Evolutionary conservation across 2,329 filamentous ascomycete species (phyloP).

Genomic region (Aureobasidium sp.): DNA sequence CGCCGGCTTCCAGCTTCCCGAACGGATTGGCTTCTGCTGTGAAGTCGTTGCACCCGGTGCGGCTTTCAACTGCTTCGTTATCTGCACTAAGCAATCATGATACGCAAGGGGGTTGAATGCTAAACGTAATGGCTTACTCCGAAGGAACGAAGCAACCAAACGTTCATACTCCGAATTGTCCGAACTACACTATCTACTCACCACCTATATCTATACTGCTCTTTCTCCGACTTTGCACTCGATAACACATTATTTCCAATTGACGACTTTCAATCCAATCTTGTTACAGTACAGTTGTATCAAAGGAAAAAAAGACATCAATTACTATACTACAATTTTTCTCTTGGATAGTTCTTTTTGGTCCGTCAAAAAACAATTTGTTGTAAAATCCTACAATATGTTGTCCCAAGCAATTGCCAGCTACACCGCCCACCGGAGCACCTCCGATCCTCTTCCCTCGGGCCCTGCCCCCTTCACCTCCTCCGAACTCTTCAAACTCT

Average conservation of each 20-base stretch:
- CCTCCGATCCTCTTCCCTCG: background rate
- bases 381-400: background rate
- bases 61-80: background rate
- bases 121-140: slow-evolving; percentile 1
- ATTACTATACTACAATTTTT: background rate
- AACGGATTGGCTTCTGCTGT: background rate
- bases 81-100: background rate
- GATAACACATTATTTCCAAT: background rate
- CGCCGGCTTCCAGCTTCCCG: background rate
- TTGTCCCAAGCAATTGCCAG: background rate
- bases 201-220: slow-evolving; percentile 7
- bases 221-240: background rate
- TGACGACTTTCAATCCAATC: background rate
- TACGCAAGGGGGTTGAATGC: background rate
- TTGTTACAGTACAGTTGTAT: background rate
- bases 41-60: background rate
- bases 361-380: background rate
- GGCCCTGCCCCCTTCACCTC: slow-evolving; percentile 4
- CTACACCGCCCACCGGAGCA: background rate
- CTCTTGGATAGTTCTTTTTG: background rate
- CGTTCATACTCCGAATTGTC: background rate
- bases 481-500: slow-evolving; percentile 1
- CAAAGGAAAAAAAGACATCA: background rate
- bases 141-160: slow-evolving; percentile 1
- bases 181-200: background rate